A percentile compares a stretch with the other conserved stretches of the same genome.
These are phyloP conservation scores for Coemansia sp. DNA, from an alignment of 192 early-diverging fungal species.

Conservation along the genomic window DNA sequence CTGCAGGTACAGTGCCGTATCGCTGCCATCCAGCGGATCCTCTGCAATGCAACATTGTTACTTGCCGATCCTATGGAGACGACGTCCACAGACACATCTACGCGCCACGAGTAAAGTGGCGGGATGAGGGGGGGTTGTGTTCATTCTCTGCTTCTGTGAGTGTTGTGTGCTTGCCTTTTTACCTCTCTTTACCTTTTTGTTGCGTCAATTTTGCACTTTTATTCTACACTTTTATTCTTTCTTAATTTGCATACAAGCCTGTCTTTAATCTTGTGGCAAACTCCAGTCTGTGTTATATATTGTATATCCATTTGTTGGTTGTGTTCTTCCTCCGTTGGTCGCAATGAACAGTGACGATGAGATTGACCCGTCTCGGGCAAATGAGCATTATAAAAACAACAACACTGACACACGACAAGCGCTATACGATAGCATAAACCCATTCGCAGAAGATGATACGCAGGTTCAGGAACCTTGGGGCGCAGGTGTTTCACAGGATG, in stretches of 20 bases:
- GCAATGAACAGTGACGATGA: conserved; percentile 36
- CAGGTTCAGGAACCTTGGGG: conserved; percentile 12
- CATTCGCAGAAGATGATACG: conserved; percentile 23
- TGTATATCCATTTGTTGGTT: conserved; percentile 6
- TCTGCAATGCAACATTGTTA: conserved; percentile 19
- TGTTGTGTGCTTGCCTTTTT: neutral
- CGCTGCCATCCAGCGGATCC: conserved; percentile 18
- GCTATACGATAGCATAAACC: conserved; percentile 24
- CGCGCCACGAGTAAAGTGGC: too few relatives aligned
- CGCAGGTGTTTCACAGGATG: neutral
- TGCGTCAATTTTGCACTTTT: conserved; percentile 2
- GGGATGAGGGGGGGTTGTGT: neutral
- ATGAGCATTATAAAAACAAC: conserved; percentile 4
- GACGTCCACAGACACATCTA: too few relatives aligned
- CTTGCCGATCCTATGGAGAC: neutral
- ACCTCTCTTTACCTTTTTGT: conserved; percentile 1
- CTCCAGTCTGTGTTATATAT: too few relatives aligned
- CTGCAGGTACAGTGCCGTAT: conserved; percentile 19
- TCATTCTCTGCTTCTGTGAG: neutral
- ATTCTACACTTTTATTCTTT: conserved; percentile 4
- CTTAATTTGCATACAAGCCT: conserved; percentile 5
- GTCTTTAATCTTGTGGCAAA: neutral
- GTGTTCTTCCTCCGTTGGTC: neutral
- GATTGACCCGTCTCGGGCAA: conserved; percentile 43
- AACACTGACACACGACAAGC: conserved; percentile 10